Evolutionary conservation across 495 filamentous ascomycete genomes (phyloP), one percentile per base, ranked within the genome.

Genomic region (Neurospora sp.): DNA sequence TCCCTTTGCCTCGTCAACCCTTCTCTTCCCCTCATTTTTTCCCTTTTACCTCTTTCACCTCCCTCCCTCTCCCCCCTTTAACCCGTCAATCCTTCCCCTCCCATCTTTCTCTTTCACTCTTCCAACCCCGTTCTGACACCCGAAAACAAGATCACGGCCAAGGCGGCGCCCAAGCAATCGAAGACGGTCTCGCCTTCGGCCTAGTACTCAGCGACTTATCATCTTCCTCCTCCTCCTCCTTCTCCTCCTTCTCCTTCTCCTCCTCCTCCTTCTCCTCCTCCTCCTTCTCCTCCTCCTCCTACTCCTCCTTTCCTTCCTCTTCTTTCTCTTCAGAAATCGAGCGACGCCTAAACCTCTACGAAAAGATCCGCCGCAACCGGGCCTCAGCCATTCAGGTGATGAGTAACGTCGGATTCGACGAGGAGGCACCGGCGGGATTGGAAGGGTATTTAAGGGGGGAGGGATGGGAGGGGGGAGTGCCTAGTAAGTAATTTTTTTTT

Each of bases 381-480:
- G 86, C 85, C 9, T 84, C 84, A 8, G 82, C 76, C 3, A 85
- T 90, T 16, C 88, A 89, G 70, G 76, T 85, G 40, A 85, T 87
- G 78, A 78, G 75, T 42, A 80, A 79, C 41, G 74, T 73, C 0
- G 79, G 79, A 1, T 74, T 77, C 18, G 78, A 79, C 40, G 74
- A 79, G 39, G n/a, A 72, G 41, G 70, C 73, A 0, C 71, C 59
- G 0, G 39, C 40, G 1, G 76, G 77, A n/a, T 42, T 76, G 18
- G 18, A 39, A 1, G 59, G 73, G 27, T 79, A 71, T 44, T 70
- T 79, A 5, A 38, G 41, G 14, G 73, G 31, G 3, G 45, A 74
- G 16, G 4, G 44, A 75, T 69, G 77, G 77, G 1, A 72, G 74
- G 73, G 41, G 41, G 59, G 68, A 3, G 69, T 73, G 0, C 27